Evolutionary conservation across 768 basidiomycete genomes (phyloP), one percentile per base, ranked within the genome.

Genomic region (Pisolithus orientalis): DNA sequence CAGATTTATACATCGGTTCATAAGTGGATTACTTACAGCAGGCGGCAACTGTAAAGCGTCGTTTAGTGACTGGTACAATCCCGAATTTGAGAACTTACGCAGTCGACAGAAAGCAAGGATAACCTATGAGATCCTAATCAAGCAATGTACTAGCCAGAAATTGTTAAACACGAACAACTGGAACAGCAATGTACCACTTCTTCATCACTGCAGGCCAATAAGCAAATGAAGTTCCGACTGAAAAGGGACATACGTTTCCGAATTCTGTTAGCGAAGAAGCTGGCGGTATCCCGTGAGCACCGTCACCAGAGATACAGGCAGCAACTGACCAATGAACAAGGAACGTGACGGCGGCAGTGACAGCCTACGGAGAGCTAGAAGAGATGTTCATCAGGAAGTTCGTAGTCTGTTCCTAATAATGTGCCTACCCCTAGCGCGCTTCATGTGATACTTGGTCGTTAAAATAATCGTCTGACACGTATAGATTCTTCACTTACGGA

Each of bases 101-200:
- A 68, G 68, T 58, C 66, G 68, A 11, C 69, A 54, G 57, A 68
- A 68, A 14, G 66, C 66, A 31, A 68, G 62, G 53, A 68, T 57
- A 6, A 64, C 57, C 66, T 67, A 27, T 28, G 1, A 43, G 16
- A 6, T 16, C 31, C 31, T 29, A 0, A 25, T n/a, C 1, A 44
- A 3, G 2, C 39, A 32, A 44, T 37, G 3, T 3, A 11, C 7
- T 4, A 8, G 10, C 10, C 6, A 25, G 49, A 17, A 16, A 16
- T 8, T 13, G 0, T 28, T 5, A 42, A 8, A 17, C 3, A 56
- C 66, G 0, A 53, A 67, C 66, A 32, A 68, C 34, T n/a, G 66
- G 66, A 2, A 51, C 64, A 0, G 66, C 66, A 3, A 64, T 40
- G 39, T 68, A 69, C 66, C 64, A 70, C 31, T 34, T 66, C 52